Evolutionary conservation across 2,329 filamentous ascomycete genomes (phyloP), one percentile per base, ranked within the genome.

Genomic region (Clarireedia homoeocarpa): DNA sequence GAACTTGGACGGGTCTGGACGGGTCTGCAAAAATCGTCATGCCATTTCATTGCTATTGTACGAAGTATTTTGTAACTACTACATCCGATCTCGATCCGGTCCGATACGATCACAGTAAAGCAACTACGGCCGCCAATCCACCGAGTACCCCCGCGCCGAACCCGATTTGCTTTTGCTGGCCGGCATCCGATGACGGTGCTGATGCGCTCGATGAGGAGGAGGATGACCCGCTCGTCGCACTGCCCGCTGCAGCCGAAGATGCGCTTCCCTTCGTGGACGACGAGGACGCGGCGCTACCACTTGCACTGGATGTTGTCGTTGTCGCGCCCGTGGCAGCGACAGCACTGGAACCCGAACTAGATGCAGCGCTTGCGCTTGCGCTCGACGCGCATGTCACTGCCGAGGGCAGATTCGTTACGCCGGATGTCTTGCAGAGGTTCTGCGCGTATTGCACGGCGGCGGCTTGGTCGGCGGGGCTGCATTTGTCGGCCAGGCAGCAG

Each of bases 401-500:
- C 7, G 61, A 55, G 9, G 66, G 65, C 10, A 68, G 57, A 51
- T 61, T 61, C 27, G 63, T 66, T 12, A 73, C 71, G 26, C 69
- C 69, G 34, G 67, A 64, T 2, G 67, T 66, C 39, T 55, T 59
- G 62, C 71, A 73, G 53, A 73, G 61, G 30, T 59, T 66, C n/a
- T 62, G 59, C 9, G 72, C 71, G 55, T 63, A 73, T 9, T 62
- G 24, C 34, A 68, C 64, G 4, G 71, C 66, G 6, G 51, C 38
- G 38, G 60, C 45, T 59, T 79, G 74, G n/a, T 77, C 74, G 0
- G 63, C 62, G 0, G 62, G 24, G 34, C 63, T 61, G 66, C 79
- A 82, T n/a, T 67, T 65, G 2, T 62, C 62, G 17, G 70, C 65
- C 20, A 82, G 68, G 61, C 79, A 82, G 67, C 77, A 79, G 45